These are phyloP conservation scores for Stereocaulon alpinum DNA, from an alignment of 495 filamentous ascomycete species.

Conservation along the genomic window DNA sequence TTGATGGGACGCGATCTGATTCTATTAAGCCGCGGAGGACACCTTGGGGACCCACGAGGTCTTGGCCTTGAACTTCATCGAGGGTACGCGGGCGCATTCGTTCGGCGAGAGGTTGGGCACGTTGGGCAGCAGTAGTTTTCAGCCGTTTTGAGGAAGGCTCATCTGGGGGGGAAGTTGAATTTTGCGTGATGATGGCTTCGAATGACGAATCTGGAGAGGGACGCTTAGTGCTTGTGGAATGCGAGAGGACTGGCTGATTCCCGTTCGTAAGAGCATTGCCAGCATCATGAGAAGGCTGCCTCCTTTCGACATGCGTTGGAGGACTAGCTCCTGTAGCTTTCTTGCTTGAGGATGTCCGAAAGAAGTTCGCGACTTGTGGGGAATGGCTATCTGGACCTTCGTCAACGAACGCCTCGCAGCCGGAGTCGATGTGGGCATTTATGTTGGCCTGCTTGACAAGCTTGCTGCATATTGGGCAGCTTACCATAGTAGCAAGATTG, in stretches of 20 bases:
- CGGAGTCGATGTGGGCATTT: slow-evolving; percentile 85
- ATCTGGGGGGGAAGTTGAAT: neutral
- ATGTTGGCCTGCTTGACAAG: slow-evolving; percentile 65
- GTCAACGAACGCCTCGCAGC: slow-evolving; percentile 54
- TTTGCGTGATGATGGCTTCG: neutral
- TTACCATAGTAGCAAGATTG: slow-evolving; percentile 46
- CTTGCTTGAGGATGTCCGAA: slow-evolving; percentile 52
- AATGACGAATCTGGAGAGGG: slow-evolving; percentile 1
- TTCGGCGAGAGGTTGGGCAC: slow-evolving; percentile 78
- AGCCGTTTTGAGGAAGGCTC: slow-evolving; percentile 44
- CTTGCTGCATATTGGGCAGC: slow-evolving; percentile 79
- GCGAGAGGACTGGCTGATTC: neutral
- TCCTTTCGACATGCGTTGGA: neutral
- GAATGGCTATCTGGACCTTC: slow-evolving; percentile 35
- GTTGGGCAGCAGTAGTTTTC: slow-evolving; percentile 51
- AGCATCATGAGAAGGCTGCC: neutral
- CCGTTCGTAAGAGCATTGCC: neutral
- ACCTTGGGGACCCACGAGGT: slow-evolving; percentile 74
- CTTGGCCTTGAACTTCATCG: slow-evolving; percentile 84
- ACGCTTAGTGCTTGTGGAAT: slow-evolving; percentile 11
- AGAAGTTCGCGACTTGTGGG: slow-evolving; percentile 56
- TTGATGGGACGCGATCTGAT: slow-evolving; percentile 74
- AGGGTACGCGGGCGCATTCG: slow-evolving; percentile 80
- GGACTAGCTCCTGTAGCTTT: slow-evolving; percentile 1
- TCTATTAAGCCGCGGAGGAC: slow-evolving; percentile 87